Evolutionary conservation across 1,284 basidiomycete species (phyloP).

Genomic region (Golubevia sp.): DNA sequence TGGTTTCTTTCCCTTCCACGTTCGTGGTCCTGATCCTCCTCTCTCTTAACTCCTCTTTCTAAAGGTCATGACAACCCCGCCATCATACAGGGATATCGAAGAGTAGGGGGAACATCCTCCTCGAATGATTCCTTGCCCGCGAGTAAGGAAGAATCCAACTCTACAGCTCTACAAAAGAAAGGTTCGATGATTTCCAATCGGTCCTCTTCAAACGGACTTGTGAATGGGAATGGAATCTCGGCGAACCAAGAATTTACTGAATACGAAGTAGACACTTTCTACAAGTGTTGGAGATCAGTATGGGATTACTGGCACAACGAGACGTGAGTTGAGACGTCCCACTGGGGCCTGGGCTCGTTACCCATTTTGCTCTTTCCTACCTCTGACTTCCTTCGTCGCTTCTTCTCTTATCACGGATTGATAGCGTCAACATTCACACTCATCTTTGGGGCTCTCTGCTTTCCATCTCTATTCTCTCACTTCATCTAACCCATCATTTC

Average conservation of each 20-base stretch:
- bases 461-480: constrained; percentile 22
- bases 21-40: not conserved
- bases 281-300: constrained; percentile 52
- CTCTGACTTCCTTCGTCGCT: too few relatives aligned
- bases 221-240: not conserved
- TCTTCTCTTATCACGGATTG: too few relatives aligned
- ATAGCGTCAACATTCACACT: constrained; percentile 54
- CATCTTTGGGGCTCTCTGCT: constrained; percentile 55
- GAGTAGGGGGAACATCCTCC: constrained; percentile 36
- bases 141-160: not conserved
- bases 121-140: not conserved
- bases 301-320: constrained; percentile 60
- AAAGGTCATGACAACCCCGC: constrained; percentile 44
- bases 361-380: not conserved
- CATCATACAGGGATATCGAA: constrained; percentile 48
- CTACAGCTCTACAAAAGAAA: constrained; percentile 3
- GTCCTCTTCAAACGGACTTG: not conserved
- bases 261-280: constrained; percentile 44
- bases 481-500: constrained; percentile 34
- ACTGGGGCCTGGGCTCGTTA: not conserved
- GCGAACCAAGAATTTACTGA: constrained; percentile 16
- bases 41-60: not conserved
- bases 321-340: constrained; percentile 16
- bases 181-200: not conserved
- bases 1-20: not conserved